These are phyloP conservation scores for Syzygium malaccense DNA, from an alignment of 441 rosid species.

Conservation along the genomic window DNA sequence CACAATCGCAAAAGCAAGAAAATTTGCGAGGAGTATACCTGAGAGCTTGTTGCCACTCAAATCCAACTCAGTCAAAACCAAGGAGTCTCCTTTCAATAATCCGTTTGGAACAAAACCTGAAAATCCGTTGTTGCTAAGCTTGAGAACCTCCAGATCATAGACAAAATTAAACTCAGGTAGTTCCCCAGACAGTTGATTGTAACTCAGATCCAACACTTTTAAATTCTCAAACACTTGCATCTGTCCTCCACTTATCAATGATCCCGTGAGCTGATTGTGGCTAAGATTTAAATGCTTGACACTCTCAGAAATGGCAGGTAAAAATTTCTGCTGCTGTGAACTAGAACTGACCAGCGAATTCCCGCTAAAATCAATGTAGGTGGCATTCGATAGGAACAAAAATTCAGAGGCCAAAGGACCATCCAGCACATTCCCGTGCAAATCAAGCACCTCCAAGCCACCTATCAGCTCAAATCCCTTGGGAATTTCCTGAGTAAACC, in stretches of 20 bases:
- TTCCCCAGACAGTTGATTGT: constrained; percentile 81
- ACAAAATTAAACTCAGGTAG: constrained; percentile 88
- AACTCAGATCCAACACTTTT: constrained; percentile 85
- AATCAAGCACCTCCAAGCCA: constrained; percentile 71
- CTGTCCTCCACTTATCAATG: constrained; percentile 55
- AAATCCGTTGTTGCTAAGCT: constrained; percentile 78
- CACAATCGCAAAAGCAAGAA: neutral
- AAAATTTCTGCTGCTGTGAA: constrained; percentile 37
- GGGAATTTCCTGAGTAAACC: constrained; percentile 52
- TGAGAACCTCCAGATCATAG: constrained; percentile 87
- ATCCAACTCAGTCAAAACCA: constrained; percentile 67
- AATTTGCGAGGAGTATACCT: constrained; percentile 31
- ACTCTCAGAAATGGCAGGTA: constrained; percentile 83
- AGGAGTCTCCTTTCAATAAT: constrained; percentile 84
- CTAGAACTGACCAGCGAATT: constrained; percentile 61
- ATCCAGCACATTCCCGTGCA: constrained; percentile 70
- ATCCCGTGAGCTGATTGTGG: constrained; percentile 81
- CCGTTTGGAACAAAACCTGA: constrained; percentile 82
- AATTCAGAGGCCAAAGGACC: constrained; percentile 76
- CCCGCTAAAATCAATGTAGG: constrained; percentile 72
- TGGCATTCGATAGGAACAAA: constrained; percentile 74
- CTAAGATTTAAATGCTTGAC: constrained; percentile 72
- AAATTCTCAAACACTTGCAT: constrained; percentile 62
- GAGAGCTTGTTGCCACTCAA: constrained; percentile 94
- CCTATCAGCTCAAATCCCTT: constrained; percentile 62